These are phyloP conservation scores for Penicillium herquei DNA, from an alignment of 495 filamentous ascomycete genomes.

Conservation along the genomic window DNA sequence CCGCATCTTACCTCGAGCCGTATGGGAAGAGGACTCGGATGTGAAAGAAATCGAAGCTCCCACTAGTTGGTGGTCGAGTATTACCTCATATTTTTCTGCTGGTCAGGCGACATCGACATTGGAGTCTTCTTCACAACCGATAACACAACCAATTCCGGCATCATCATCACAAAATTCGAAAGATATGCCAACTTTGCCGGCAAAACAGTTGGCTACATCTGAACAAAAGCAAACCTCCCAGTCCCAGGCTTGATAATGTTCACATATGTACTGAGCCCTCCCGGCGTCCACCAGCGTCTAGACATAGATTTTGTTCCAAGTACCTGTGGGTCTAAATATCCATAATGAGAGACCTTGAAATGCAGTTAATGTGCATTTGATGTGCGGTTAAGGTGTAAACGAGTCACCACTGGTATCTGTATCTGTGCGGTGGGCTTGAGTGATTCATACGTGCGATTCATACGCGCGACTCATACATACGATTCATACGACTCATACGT, in stretches of 20 bases:
- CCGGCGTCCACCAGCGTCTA: too few species aligned
- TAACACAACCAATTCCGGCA: background rate
- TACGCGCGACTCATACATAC: too few species aligned
- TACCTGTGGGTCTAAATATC: background rate
- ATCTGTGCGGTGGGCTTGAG: too few species aligned
- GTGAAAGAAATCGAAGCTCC: conserved; percentile 22
- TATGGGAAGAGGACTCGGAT: conserved; percentile 45
- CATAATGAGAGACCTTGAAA: background rate
- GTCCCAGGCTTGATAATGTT: background rate
- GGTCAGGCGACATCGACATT: conserved; percentile 18
- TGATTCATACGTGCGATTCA: too few species aligned
- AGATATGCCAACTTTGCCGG: background rate
- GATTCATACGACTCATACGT: too few species aligned
- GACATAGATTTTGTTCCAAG: too few species aligned
- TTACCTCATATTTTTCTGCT: conserved; percentile 36
- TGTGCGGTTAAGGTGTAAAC: too few species aligned
- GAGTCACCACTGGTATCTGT: too few species aligned
- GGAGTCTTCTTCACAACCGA: background rate
- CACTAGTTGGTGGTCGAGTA: conserved; percentile 31
- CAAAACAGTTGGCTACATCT: background rate
- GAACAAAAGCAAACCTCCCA: background rate
- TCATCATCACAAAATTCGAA: conserved; percentile 6
- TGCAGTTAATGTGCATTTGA: too few species aligned
- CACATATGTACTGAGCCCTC: too few species aligned
- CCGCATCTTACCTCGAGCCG: conserved; percentile 44